Percentiles rank a stretch among this genome's conserved stretches.
Evolutionary conservation across 805 yeast species (phyloP).

Genomic region (Maudiozyma saulgeensis): DNA sequence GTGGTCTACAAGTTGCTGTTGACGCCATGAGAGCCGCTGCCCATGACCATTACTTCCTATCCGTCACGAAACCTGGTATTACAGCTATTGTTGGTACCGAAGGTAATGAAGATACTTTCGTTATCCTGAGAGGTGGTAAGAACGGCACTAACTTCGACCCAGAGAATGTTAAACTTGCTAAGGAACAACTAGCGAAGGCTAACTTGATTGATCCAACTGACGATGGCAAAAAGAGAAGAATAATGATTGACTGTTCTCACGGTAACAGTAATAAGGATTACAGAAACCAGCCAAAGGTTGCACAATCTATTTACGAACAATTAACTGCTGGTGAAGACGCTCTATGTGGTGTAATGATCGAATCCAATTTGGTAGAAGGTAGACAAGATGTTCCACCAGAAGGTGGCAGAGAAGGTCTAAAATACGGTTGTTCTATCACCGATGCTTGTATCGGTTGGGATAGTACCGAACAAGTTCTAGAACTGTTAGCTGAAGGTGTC

Average conservation of each 20-base stretch:
- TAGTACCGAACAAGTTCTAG: slow-evolving; percentile 63
- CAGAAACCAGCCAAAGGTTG: slow-evolving; percentile 88
- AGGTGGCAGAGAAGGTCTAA: slow-evolving; percentile 64
- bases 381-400: slow-evolving; percentile 81
- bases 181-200: slow-evolving; percentile 45
- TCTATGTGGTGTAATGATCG: slow-evolving; percentile 94
- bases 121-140: slow-evolving; percentile 93
- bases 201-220: slow-evolving; percentile 35
- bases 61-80: slow-evolving; percentile 92
- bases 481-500: slow-evolving; percentile 68
- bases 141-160: slow-evolving; percentile 84
- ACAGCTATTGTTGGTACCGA: slow-evolving; percentile 94
- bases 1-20: slow-evolving; percentile 84
- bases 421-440: slow-evolving; percentile 93
- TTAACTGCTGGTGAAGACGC: slow-evolving; percentile 59
- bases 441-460: slow-evolving; percentile 96
- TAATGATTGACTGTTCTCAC: slow-evolving; percentile 94
- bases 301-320: slow-evolving; percentile 69
- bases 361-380: slow-evolving; percentile 84
- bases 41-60: slow-evolving; percentile 86
- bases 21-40: slow-evolving; percentile 91
- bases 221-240: slow-evolving; percentile 45
- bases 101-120: slow-evolving; percentile 84
- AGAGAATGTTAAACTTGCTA: slow-evolving; percentile 57
- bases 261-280: slow-evolving; percentile 90